Base-by-base conservation (phyloP, 371 early-diverging fungal species). In the Actinomortierella ambigua region DNA sequence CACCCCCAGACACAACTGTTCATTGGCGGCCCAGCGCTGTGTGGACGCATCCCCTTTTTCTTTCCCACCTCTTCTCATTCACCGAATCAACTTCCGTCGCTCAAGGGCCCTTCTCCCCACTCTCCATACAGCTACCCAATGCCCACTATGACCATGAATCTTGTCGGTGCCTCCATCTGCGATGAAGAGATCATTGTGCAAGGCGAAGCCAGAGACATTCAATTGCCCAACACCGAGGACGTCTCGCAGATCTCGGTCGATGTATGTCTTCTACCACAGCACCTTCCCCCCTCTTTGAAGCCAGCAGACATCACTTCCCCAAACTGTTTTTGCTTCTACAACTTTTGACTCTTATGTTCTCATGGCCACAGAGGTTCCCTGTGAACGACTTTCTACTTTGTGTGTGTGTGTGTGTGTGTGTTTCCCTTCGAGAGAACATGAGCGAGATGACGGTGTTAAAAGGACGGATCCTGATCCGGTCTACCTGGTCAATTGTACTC, bases 231-330 rank as follows among this genome's bases (percentile, higher is more conserved):
- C 79, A 79, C 75, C 17, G 93, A 92, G 47, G 89, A 90, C 62
- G 91, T 94, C 34, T 83, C 93, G n/a, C 93, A 94, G 63, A 91
- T 97, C 47, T 95, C 97, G 18, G 90, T 97, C 49, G 97, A 97
- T 76, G 90, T 88, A 88, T 75, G 79, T 65, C 14, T 6, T 34
- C 4, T 11, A 6, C 4, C 11, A 34, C 11, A 11, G 34, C 11
- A 6, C 11, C 11, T 34, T 34, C 11, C 11, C 11, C 34, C 34
- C 4, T 6, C 11, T 34, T 4, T 34, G 11, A 34, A 6, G 11
- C 34, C 34, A 6, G 34, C 34, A 6, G 11, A 4, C 34, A 6
- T 4, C 34, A 34, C 34, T 34, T 34, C 34, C 11, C 34, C 34
- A 34, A 34, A 34, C 7, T 34, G 34, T 34, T 34, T 34, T n/a